Evolutionary conservation across 2,329 filamentous ascomycete species (phyloP).

Genomic region (Mycosphaerelloides madeirae): DNA sequence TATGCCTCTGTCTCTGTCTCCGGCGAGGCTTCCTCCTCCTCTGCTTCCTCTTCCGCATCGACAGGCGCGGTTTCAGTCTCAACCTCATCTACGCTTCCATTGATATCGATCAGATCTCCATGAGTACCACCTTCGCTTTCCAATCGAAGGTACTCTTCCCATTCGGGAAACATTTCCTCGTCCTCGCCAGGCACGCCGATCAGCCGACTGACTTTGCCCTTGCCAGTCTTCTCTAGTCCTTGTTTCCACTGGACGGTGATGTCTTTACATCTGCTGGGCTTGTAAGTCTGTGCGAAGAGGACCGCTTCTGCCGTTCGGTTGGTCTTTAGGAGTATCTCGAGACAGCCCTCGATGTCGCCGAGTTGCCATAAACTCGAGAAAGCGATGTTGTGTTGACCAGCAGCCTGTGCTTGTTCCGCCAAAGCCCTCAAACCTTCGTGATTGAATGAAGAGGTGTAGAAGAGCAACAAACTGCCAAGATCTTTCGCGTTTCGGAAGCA

Average conservation of each 20-base stretch:
- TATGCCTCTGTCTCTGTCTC: conserved; percentile 6
- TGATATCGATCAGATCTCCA: conserved; percentile 39
- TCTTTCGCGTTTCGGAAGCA: conserved; percentile 91
- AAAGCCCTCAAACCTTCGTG: conserved; percentile 67
- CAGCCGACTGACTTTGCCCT: conserved; percentile 75
- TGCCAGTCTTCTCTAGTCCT: conserved; percentile 75
- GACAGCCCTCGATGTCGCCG: conserved; percentile 74
- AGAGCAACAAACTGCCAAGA: conserved; percentile 77
- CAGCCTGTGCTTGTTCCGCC: conserved; percentile 67
- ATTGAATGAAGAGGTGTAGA: conserved; percentile 83
- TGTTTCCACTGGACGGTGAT: conserved; percentile 78
- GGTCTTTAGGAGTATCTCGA: conserved; percentile 73
- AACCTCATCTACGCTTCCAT: conserved; percentile 27
- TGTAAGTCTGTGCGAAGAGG: conserved; percentile 92
- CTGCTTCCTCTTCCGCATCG: conserved; percentile 14
- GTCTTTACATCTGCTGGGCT: conserved; percentile 66
- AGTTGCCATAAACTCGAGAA: conserved; percentile 88
- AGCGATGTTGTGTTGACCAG: conserved; percentile 83
- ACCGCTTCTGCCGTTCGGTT: conserved; percentile 79
- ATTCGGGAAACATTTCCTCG: conserved; percentile 85
- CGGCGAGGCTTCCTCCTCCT: conserved; percentile 9
- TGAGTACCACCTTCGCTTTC: conserved; percentile 64
- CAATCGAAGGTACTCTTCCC: conserved; percentile 81
- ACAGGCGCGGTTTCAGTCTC: conserved; percentile 13
- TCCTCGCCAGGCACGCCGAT: conserved; percentile 67